Evolutionary conservation across 2,329 filamentous ascomycete species (phyloP).

Genomic region (Aureobasidium melanogenum): DNA sequence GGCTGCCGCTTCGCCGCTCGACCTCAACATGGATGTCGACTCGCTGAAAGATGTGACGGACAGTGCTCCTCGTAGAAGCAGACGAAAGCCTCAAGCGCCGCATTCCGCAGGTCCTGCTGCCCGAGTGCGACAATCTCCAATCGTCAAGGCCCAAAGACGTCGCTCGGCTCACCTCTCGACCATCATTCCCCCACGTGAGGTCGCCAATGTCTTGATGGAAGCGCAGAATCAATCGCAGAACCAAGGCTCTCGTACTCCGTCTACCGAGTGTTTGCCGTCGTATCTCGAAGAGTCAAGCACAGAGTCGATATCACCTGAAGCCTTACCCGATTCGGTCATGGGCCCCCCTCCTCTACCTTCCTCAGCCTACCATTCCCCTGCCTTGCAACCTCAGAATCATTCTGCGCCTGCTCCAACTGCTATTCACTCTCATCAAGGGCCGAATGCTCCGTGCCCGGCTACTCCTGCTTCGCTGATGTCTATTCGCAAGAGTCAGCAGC

Average conservation of each 20-base stretch:
- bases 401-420: conserved; percentile 7
- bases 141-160: conserved; percentile 54
- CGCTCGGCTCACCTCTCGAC: conserved; percentile 38
- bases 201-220: conserved; percentile 33
- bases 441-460: conserved; percentile 51
- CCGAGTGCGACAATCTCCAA: conserved; percentile 61
- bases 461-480: conserved; percentile 82
- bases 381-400: conserved; percentile 48
- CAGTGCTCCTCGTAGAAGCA: conserved; percentile 18
- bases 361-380: conserved; percentile 59
- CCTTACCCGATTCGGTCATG: conserved; percentile 38
- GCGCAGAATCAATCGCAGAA: conserved; percentile 23
- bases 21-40: conserved; percentile 34
- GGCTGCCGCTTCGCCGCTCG: conserved; percentile 40
- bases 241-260: conserved; percentile 17
- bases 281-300: conserved; percentile 31
- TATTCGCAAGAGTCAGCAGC: conserved; percentile 23
- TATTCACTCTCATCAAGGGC: background rate
- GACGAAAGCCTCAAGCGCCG: conserved; percentile 44
- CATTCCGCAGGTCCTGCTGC: conserved; percentile 32
- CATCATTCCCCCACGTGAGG: conserved; percentile 37
- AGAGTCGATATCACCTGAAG: conserved; percentile 43
- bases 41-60: conserved; percentile 30
- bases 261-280: conserved; percentile 11
- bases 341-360: conserved; percentile 55